These are phyloP conservation scores for Corylus heterophylla DNA, from an alignment of 306 rosid species.

Conservation along the genomic window DNA sequence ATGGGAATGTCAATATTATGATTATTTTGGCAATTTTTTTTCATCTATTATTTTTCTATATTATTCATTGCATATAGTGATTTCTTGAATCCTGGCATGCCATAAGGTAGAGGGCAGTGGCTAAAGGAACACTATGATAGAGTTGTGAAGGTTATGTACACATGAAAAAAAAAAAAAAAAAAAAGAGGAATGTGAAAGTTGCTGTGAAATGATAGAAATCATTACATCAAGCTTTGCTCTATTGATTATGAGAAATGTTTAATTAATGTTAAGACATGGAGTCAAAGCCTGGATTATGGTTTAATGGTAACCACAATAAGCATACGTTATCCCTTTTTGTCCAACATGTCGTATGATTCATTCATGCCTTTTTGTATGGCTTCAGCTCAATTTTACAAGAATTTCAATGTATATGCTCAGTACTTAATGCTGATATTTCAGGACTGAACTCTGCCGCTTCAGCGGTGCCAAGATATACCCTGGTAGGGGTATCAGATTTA, in stretches of 20 bases:
- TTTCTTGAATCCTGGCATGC: no score
- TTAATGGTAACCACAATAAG: neutral
- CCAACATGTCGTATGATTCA: neutral
- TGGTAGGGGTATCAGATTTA: conserved; percentile 77
- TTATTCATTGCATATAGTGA: no score
- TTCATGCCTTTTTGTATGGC: neutral
- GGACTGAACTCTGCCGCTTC: conserved; percentile 87
- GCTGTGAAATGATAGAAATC: neutral
- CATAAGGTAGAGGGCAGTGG: neutral
- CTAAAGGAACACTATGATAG: neutral
- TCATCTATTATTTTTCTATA: no score
- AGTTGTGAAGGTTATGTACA: no score
- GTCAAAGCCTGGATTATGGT: neutral
- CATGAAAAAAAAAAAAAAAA: neutral
- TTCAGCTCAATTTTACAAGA: neutral
- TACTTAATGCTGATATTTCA: conserved; percentile 29
- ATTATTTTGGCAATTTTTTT: no score
- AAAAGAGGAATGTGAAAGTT: neutral
- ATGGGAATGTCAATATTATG: no score
- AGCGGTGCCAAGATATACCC: conserved; percentile 95
- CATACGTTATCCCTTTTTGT: neutral
- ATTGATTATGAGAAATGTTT: neutral
- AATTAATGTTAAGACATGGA: neutral
- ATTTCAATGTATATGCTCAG: conserved; percentile 4
- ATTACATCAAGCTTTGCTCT: neutral